Conservation (phyloP, 75 land plant species). For the Selaginella moellendorffii region DNA sequence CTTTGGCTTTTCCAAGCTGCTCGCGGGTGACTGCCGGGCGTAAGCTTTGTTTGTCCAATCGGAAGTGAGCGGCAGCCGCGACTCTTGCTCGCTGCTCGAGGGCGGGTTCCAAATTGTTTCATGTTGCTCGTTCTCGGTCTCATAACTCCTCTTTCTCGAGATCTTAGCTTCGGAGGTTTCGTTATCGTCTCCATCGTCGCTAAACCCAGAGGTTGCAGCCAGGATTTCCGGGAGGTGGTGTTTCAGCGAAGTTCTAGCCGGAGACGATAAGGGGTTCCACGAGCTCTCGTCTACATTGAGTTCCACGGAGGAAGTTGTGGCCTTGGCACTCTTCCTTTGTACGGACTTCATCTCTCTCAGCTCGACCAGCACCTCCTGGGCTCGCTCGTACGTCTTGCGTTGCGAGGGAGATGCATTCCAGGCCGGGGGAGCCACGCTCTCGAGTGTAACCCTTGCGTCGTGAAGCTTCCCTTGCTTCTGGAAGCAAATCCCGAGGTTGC, state of each 20-base stretch:
- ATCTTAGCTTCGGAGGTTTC: not conserved
- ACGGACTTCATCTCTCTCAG: not conserved
- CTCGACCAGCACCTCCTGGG: not conserved
- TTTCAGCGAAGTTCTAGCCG: not conserved
- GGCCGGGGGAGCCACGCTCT: not conserved
- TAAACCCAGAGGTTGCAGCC: not conserved
- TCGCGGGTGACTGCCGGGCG: not conserved
- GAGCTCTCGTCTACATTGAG: not conserved
- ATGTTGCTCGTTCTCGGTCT: not conserved
- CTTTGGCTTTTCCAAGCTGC: not conserved
- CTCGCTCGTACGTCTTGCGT: not conserved
- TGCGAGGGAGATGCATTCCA: not conserved
- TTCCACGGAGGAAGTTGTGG: not conserved
- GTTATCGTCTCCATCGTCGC: not conserved
- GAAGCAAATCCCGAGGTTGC: conserved; percentile 6
- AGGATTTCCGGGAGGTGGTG: not conserved
- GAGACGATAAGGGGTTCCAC: not conserved
- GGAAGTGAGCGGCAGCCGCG: not conserved
- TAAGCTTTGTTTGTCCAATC: not conserved
- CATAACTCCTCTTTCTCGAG: not conserved
- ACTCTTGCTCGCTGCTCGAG: not conserved
- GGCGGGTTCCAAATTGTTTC: too few relatives aligned
- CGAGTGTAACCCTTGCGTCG: conserved; percentile 12
- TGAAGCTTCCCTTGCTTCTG: conserved; percentile 1
- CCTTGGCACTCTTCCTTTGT: not conserved